Base-by-base conservation (phyloP, 441 rosid genomes). In the Arabidopsis hybrid region DNA sequence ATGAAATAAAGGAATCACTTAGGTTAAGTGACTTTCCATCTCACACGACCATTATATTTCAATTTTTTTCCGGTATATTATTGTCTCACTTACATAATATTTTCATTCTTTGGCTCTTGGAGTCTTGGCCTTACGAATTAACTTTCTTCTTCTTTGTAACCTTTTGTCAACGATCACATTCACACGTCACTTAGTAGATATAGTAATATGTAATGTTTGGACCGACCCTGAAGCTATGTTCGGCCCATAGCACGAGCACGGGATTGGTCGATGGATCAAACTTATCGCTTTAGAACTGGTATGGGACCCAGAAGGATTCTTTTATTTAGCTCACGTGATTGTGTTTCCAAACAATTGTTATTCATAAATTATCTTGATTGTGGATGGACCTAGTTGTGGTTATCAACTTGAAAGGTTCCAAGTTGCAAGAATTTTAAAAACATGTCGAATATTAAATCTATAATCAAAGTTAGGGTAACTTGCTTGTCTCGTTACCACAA, bases 31-130 rank as follows among this genome's bases (percentile, higher is more conserved):
- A 50, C 55, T 65, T 17, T 65, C 60, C 60, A 58, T 74, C 42
- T 42, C 50, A 68, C 64, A 52, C 64, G 51, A 46, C 65, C 51
- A 34, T 4, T 74, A 36, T 45, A 58, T 58, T 57, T 58, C 60
- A 16, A 56, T 14, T 65, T 65, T 16, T 13, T 2, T 13, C 17
- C 5, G 12, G 43, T 67, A 52, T 53, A 67, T 32, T 65, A 18
- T 45, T 45, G 59, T 75, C 36, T 53, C 26, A 29, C 58, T 14
- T 34, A 60, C 64, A 43, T 36, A 59, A 53, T 55, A 35, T 60
- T 68, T 60, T 75, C 68, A 68, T 60, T 75, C 64, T 75, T 75
- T 74, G 71, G 51, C 71, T 56, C 71, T 45, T 64, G 26, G 66
- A 39, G 55, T 57, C n/a, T 36, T 67, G 51, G 67, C 49, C 49